These are phyloP conservation scores for Waltiozyma sp. DNA, from an alignment of 1,139 yeast genomes.

Conservation along the genomic window DNA sequence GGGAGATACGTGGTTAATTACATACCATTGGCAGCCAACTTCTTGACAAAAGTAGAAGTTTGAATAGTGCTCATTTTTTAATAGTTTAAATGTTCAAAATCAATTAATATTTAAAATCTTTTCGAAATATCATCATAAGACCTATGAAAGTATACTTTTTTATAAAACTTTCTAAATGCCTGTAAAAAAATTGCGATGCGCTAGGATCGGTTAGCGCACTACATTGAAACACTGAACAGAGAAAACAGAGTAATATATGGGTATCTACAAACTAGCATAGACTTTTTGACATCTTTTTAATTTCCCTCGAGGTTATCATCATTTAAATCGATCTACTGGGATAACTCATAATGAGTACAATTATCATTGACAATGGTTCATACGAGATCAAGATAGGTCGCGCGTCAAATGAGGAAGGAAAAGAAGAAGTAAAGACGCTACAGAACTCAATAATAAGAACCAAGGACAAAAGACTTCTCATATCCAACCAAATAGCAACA, in stretches of 20 bases:
- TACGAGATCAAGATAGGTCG: slow-evolving; percentile 73
- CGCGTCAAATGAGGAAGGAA: slow-evolving; percentile 22
- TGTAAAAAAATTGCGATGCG: slow-evolving; percentile 1
- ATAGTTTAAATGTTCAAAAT: too few species aligned
- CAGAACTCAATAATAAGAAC: slow-evolving; percentile 68
- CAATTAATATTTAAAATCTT: too few species aligned
- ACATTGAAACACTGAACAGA: too few species aligned
- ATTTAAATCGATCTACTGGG: too few species aligned
- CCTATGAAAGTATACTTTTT: too few species aligned
- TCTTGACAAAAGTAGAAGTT: slow-evolving; percentile 52
- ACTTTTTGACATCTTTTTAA: too few species aligned
- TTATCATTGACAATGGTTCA: slow-evolving; percentile 79
- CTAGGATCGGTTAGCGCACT: neutral
- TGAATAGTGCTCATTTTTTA: slow-evolving; percentile 17
- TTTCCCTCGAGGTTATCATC: too few species aligned
- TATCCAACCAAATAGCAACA: slow-evolving; percentile 58
- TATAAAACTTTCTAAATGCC: too few species aligned
- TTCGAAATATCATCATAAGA: too few species aligned
- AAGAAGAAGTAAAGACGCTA: slow-evolving; percentile 34
- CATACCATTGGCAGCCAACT: slow-evolving; percentile 67
- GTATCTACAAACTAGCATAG: too few species aligned
- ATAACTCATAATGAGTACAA: slow-evolving; percentile 14
- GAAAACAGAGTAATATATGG: too few species aligned
- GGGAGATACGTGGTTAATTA: slow-evolving; percentile 1
- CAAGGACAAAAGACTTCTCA: slow-evolving; percentile 59